Conservation (phyloP, 23 red algal species). For the Gracilaria caudata region DNA sequence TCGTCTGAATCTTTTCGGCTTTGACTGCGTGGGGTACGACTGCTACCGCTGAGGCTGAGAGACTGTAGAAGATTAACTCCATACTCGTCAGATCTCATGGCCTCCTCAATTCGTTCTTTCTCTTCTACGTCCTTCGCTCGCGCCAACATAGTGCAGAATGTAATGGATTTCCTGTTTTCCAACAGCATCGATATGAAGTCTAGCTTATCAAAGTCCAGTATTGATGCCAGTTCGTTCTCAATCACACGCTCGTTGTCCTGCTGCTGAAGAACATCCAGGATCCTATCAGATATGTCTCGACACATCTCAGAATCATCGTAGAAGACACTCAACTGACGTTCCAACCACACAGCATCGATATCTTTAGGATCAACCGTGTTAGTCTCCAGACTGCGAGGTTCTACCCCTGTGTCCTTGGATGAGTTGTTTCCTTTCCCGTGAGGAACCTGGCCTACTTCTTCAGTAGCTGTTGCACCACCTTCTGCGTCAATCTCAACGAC, state of each 20-base stretch:
- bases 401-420: background rate
- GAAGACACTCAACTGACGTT: slow-evolving; percentile 47
- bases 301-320: slow-evolving; percentile 50
- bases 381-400: background rate
- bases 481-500: slow-evolving; percentile 76
- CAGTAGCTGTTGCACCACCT: slow-evolving; percentile 9
- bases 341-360: slow-evolving; percentile 72
- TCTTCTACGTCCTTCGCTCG: slow-evolving; percentile 56
- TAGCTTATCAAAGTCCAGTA: slow-evolving; percentile 84
- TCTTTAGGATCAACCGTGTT: slow-evolving; percentile 47
- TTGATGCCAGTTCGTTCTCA: slow-evolving; percentile 63
- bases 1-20: background rate
- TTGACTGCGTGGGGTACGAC: background rate
- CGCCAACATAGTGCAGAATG: slow-evolving; percentile 60
- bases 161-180: slow-evolving; percentile 62
- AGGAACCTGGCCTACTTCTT: slow-evolving; percentile 23
- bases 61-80: slow-evolving; percentile 1
- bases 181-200: slow-evolving; percentile 75
- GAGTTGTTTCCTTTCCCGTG: slow-evolving; percentile 27
- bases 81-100: slow-evolving; percentile 43
- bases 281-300: slow-evolving; percentile 31
- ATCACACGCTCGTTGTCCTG: slow-evolving; percentile 27
- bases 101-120: slow-evolving; percentile 13
- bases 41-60: slow-evolving; percentile 3
- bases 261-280: slow-evolving; percentile 19